Conservation (phyloP, 2,329 filamentous ascomycete species). For the Ceratocystiopsis sp. region DNA sequence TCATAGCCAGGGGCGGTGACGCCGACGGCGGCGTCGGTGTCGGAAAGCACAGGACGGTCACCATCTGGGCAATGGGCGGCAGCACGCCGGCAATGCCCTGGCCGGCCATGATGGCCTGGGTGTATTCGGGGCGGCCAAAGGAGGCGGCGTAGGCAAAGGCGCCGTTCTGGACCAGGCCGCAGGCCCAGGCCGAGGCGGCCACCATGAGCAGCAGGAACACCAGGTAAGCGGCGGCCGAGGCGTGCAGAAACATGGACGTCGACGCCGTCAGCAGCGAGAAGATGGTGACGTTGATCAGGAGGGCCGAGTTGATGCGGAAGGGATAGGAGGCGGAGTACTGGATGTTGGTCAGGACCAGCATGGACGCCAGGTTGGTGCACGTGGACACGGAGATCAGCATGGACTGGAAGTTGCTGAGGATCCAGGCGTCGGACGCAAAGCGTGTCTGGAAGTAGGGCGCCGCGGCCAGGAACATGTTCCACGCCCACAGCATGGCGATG, state of each 20-base stretch:
- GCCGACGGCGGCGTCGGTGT: slow-evolving; percentile 13
- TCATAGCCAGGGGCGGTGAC: slow-evolving; percentile 9
- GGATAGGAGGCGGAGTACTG: slow-evolving; percentile 78
- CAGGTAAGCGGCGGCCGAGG: slow-evolving; percentile 53
- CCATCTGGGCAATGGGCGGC: slow-evolving; percentile 72
- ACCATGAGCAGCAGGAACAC: slow-evolving; percentile 71
- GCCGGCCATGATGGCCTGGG: slow-evolving; percentile 89
- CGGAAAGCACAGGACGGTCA: slow-evolving; percentile 56
- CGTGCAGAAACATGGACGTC: slow-evolving; percentile 48
- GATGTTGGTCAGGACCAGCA: slow-evolving; percentile 61
- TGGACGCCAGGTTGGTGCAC: slow-evolving; percentile 59
- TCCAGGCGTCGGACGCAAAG: slow-evolving; percentile 53
- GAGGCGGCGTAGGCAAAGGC: slow-evolving; percentile 80
- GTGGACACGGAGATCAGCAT: slow-evolving; percentile 78
- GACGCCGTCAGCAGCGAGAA: slow-evolving; percentile 70
- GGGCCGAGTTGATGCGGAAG: slow-evolving; percentile 61
- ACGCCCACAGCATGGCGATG: slow-evolving; percentile 93
- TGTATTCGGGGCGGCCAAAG: slow-evolving; percentile 77
- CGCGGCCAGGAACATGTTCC: slow-evolving; percentile 98
- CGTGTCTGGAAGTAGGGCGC: slow-evolving; percentile 82
- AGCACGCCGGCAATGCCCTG: slow-evolving; percentile 86
- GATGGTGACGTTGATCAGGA: slow-evolving; percentile 58
- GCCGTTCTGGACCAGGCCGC: slow-evolving; percentile 82
- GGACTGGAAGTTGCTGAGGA: slow-evolving; percentile 72
- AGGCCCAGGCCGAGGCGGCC: slow-evolving; percentile 58